Evolutionary conservation across 495 filamentous ascomycete species (phyloP), one percentile per base, ranked within the genome.

Genomic region (Aspergillus egyptiacus): DNA sequence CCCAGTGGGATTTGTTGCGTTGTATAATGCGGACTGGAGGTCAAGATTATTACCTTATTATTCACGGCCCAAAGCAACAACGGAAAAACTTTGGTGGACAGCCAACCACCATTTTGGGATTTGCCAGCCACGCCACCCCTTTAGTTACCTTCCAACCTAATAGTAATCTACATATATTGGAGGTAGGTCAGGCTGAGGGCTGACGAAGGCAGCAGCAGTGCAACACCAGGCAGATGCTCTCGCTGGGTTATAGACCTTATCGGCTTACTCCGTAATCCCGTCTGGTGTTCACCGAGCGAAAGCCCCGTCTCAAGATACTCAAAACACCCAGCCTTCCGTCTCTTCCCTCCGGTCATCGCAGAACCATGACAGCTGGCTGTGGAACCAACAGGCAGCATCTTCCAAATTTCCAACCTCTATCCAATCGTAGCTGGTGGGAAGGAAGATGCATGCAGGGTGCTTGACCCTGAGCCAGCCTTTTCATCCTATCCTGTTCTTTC

Each of bases 91-190:
- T 24, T 14, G 31, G 36, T 38, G 42, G 46, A 47, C 52, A 55
- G 52, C 56, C 56, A 58, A 58, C 56, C 56, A 58, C 52, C 51
- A 39, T 22, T 6, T 20, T 27, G 39, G 51, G 39, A 54, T 52
- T 58, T 51, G 46, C 51, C 51, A 55, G 51, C 56, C 52, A 59
- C 56, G 48, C 56, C 56, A 59, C 56, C 46, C 43, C 37, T 34
- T 25, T 23, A n/a, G 17, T 17, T 31, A 8, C 27, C 33, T 13
- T 39, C 4, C 7, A 37, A n/a, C n/a, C n/a, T n/a, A n/a, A n/a
- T n/a, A n/a, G n/a, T n/a, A n/a, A n/a, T n/a, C n/a, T n/a, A n/a
- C n/a, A n/a, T n/a, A n/a, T n/a, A n/a, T n/a, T n/a, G n/a, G n/a
- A n/a, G n/a, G n/a, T n/a, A n/a, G n/a, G n/a, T n/a, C n/a, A n/a